phyloP scores from a whole-genome alignment of 345 rosid genomes.

The Mallotus nudiflorus region DNA sequence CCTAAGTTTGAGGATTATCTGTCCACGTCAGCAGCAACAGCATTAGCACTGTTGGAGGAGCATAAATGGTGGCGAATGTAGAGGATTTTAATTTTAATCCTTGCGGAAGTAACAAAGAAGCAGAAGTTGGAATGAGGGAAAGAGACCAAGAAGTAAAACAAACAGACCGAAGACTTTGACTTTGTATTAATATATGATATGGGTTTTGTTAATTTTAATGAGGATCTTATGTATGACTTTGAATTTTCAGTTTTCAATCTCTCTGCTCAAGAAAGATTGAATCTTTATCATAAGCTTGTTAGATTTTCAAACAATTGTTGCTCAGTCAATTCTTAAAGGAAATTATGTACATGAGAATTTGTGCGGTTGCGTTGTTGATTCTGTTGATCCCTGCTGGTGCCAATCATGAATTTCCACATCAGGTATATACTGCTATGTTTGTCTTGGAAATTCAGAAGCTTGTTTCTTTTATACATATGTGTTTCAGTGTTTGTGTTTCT shows the following conservation, averaged over 20 bases:
- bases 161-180: conserved; percentile 9
- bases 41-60: not conserved
- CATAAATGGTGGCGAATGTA: not conserved
- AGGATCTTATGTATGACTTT: not conserved
- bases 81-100: not conserved
- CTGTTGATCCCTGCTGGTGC: not conserved
- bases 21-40: not conserved
- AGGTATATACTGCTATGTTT: not conserved
- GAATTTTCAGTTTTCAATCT: not conserved
- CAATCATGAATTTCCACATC: not conserved
- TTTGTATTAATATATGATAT: not conserved
- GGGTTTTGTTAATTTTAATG: not conserved
- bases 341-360: not conserved
- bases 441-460: too few species aligned
- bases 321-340: not conserved
- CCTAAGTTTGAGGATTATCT: not conserved
- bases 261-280: not conserved
- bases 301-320: not conserved
- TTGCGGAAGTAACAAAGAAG: conserved; percentile 4
- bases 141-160: not conserved
- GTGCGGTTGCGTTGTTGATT: not conserved
- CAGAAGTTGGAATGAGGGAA: not conserved
- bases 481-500: too few species aligned
- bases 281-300: not conserved
- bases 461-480: not conserved